A percentile compares a stretch with the other conserved stretches of the same genome.
Conservation (phyloP, 352 stramenopile genomes). For the Globisporangium takayamanum region DNA sequence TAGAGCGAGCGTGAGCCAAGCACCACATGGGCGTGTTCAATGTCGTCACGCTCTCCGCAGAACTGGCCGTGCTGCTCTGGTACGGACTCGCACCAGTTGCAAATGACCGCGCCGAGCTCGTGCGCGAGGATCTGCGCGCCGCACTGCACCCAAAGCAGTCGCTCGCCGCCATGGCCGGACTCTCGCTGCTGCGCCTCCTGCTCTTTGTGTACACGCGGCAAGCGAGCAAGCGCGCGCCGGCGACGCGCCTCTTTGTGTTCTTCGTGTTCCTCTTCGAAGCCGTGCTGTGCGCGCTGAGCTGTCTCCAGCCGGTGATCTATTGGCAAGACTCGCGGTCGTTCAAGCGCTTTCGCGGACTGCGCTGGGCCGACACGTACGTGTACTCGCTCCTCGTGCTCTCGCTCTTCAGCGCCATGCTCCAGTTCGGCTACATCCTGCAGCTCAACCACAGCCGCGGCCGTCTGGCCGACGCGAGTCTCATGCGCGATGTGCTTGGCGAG, state of each 20-base stretch:
- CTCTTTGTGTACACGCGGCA: constrained; percentile 69
- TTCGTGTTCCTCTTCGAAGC: constrained; percentile 60
- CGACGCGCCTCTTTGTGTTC: constrained; percentile 76
- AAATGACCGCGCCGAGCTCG: constrained; percentile 20
- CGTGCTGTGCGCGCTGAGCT: constrained; percentile 31
- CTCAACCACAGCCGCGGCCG: constrained; percentile 68
- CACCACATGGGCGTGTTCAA: constrained; percentile 61
- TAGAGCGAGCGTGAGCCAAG: neutral
- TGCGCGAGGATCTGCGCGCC: constrained; percentile 28
- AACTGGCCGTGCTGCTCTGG: constrained; percentile 51
- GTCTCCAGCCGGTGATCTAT: constrained; percentile 63
- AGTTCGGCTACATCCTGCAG: constrained; percentile 71
- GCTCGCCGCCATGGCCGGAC: constrained; percentile 41
- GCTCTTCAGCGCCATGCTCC: constrained; percentile 43
- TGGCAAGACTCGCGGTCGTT: constrained; percentile 49
- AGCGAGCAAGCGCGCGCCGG: constrained; percentile 61
- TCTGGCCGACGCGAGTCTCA: constrained; percentile 50
- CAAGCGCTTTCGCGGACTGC: constrained; percentile 28
- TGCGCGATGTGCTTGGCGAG: constrained; percentile 55
- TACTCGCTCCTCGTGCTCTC: constrained; percentile 38
- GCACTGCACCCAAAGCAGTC: constrained; percentile 61
- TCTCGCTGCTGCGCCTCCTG: constrained; percentile 43
- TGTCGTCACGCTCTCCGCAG: constrained; percentile 43
- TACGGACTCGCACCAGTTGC: constrained; percentile 41
- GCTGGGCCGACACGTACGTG: constrained; percentile 54